phyloP scores from a whole-genome alignment of 2,329 filamentous ascomycete species.

The Leptographium lundbergii region DNA sequence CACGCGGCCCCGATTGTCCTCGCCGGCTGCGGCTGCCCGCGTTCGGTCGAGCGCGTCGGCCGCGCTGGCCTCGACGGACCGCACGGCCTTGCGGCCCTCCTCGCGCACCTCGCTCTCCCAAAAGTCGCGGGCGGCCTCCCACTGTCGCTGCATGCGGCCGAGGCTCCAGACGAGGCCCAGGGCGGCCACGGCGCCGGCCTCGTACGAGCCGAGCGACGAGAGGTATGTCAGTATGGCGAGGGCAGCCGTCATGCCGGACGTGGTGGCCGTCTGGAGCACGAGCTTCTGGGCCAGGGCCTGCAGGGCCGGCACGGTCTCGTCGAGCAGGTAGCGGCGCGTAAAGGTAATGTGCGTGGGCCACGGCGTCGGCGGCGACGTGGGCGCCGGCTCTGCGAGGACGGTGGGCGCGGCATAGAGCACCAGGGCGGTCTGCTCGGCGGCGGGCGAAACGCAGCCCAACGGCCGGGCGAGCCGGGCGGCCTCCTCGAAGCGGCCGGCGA shows the following conservation, averaged over 20 bases:
- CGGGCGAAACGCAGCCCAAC: neutral
- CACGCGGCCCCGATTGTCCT: conserved; percentile 6
- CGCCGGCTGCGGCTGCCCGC: conserved; percentile 10
- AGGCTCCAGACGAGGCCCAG: conserved; percentile 48
- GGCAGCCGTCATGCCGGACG: conserved; percentile 48
- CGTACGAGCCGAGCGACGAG: conserved; percentile 43
- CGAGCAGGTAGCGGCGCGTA: conserved; percentile 52
- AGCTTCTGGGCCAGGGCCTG: conserved; percentile 63
- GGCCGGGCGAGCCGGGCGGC: conserved; percentile 8
- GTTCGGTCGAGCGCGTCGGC: conserved; percentile 29
- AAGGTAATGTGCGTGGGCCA: conserved; percentile 68
- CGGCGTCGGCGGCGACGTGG: conserved; percentile 18
- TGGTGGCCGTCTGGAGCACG: conserved; percentile 62
- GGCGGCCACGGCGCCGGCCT: conserved; percentile 49
- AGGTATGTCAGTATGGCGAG: conserved; percentile 45
- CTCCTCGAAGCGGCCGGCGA: conserved; percentile 49
- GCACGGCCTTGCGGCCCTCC: conserved; percentile 50
- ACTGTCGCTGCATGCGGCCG: conserved; percentile 46
- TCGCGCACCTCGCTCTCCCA: conserved; percentile 58
- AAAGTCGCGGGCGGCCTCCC: conserved; percentile 46
- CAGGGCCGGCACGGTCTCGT: conserved; percentile 55
- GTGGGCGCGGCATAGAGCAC: conserved; percentile 14
- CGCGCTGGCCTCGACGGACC: conserved; percentile 41
- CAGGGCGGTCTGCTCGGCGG: conserved; percentile 2
- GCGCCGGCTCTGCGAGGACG: conserved; percentile 4